phyloP scores from a whole-genome alignment of 2,329 filamentous ascomycete species.

The Diaporthe citriasiana region DNA sequence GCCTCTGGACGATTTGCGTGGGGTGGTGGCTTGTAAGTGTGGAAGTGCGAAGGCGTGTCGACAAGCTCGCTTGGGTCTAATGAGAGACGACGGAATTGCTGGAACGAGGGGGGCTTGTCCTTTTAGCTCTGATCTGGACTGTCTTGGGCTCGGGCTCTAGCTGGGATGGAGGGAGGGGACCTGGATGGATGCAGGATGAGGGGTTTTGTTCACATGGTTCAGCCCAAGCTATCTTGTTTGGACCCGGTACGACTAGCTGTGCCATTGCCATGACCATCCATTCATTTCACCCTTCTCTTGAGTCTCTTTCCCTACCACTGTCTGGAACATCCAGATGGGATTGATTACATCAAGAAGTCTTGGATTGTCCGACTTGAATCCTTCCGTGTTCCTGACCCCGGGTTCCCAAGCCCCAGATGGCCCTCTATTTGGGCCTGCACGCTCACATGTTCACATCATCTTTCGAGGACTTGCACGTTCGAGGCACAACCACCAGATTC shows the following conservation, averaged over 20 bases:
- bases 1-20: neutral
- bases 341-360: conserved; percentile 22
- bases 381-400: conserved; percentile 13
- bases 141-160: conserved; percentile 8
- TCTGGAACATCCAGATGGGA: conserved; percentile 20
- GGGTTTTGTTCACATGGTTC: conserved; percentile 40
- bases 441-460: conserved; percentile 1
- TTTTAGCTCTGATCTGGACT: conserved; percentile 26
- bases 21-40: conserved; percentile 7
- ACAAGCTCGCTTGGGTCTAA: conserved; percentile 17
- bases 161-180: conserved; percentile 1
- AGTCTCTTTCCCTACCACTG: neutral
- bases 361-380: conserved; percentile 19
- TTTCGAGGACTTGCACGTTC: neutral
- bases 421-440: neutral
- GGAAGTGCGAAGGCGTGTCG: too few relatives aligned
- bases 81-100: neutral
- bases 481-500: neutral
- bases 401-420: conserved; percentile 6
- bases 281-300: neutral
- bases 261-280: conserved; percentile 16
- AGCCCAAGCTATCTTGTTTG: conserved; percentile 26
- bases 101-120: conserved; percentile 9
- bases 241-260: conserved; percentile 9
- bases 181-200: conserved; percentile 24